phyloP scores from a whole-genome alignment of 768 basidiomycete genomes.

The Xerocomellus amylosporus region DNA sequence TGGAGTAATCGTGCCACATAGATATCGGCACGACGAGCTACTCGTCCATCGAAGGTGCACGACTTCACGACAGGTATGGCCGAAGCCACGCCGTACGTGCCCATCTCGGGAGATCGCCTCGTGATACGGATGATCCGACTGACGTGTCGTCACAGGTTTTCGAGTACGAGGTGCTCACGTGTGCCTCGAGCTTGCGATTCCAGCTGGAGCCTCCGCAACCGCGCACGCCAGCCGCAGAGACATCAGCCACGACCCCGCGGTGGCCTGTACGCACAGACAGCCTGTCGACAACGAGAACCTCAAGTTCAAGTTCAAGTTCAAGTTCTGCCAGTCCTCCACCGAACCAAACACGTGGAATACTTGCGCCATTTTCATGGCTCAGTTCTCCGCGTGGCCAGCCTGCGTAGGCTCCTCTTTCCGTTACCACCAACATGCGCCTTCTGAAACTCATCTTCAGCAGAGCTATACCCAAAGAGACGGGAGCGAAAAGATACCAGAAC shows the following conservation, averaged over 20 bases:
- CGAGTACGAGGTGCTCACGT: constrained; percentile 26
- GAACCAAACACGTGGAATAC: background rate
- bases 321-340: background rate
- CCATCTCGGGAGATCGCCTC: background rate
- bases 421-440: background rate
- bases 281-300: background rate
- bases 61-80: constrained; percentile 11
- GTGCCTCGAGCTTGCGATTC: constrained; percentile 19
- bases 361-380: constrained; percentile 5
- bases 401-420: constrained; percentile 6
- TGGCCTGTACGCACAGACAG: background rate
- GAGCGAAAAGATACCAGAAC: background rate
- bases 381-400: background rate
- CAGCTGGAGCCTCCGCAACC: background rate
- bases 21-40: constrained; percentile 17
- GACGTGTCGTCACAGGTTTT: constrained; percentile 6
- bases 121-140: background rate
- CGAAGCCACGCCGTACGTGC: constrained; percentile 9
- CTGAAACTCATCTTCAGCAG: constrained; percentile 1
- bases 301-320: background rate
- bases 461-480: background rate
- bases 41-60: constrained; percentile 13
- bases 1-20: background rate
- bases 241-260: background rate
- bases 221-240: background rate